These are phyloP conservation scores for Taphrina wiesneri DNA, from an alignment of 1,139 yeast species.

Conservation along the genomic window DNA sequence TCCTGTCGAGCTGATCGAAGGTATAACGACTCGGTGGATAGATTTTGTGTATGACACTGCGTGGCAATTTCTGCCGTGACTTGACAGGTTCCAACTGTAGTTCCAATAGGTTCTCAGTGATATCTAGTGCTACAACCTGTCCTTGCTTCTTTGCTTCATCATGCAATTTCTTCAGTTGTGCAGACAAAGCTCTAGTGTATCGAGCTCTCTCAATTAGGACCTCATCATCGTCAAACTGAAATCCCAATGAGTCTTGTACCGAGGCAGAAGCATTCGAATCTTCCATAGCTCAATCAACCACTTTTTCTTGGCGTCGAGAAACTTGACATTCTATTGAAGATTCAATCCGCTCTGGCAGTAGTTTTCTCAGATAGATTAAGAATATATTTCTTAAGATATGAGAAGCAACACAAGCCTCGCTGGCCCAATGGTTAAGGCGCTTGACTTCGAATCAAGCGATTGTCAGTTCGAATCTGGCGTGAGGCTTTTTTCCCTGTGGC, in stretches of 20 bases:
- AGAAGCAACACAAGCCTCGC: conserved; percentile 1
- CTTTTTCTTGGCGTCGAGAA: too few relatives aligned
- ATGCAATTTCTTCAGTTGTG: background rate
- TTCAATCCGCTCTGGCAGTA: too few relatives aligned
- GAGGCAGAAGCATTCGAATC: background rate
- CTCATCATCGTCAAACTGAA: conserved; percentile 8
- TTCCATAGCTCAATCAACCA: background rate
- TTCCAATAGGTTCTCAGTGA: background rate
- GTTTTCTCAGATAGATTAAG: too few relatives aligned
- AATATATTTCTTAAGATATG: background rate
- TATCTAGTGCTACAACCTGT: background rate
- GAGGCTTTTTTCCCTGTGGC: conserved; percentile 13
- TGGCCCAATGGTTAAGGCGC: conserved; percentile 33
- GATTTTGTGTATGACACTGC: conserved; percentile 7
- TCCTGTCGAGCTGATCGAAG: background rate
- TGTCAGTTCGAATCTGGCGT: conserved; percentile 28
- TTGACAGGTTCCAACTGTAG: background rate
- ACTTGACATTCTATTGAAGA: too few relatives aligned
- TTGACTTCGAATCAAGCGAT: conserved; percentile 32
- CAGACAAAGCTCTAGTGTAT: background rate
- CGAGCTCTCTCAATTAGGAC: conserved; percentile 1
- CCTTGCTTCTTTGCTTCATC: conserved; percentile 4
- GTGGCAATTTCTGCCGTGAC: background rate
- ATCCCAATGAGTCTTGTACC: background rate
- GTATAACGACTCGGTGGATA: background rate